These are phyloP conservation scores for Stagonosporopsis cucurbitacearum DNA, from an alignment of 2,329 filamentous ascomycete genomes.

Conservation along the genomic window DNA sequence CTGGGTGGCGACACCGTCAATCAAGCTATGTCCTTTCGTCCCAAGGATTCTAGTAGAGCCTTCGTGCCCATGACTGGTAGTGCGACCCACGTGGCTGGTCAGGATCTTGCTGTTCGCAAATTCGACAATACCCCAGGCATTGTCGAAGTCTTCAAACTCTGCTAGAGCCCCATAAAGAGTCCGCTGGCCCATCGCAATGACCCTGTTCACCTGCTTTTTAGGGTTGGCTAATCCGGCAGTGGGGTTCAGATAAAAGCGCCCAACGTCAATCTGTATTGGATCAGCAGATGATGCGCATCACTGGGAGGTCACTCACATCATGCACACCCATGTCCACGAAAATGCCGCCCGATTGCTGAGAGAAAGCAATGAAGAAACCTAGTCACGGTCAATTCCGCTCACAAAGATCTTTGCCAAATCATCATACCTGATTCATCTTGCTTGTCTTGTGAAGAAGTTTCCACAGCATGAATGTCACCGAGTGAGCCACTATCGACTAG, in stretches of 20 bases:
- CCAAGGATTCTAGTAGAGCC: conserved; percentile 2
- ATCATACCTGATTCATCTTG: conserved; percentile 5
- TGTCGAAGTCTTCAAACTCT: conserved; percentile 11
- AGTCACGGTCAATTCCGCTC: neutral
- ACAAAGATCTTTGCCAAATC: too few relatives aligned
- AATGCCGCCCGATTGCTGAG: conserved; percentile 9
- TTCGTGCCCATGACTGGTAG: conserved; percentile 3
- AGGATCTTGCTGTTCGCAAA: conserved; percentile 16
- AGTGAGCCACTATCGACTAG: conserved; percentile 4
- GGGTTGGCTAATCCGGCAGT: conserved; percentile 5
- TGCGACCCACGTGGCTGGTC: conserved; percentile 10
- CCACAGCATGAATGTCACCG: conserved; percentile 11
- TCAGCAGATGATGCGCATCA: neutral
- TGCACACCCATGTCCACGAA: conserved; percentile 14
- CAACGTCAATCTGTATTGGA: conserved; percentile 5
- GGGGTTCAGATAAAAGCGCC: conserved; percentile 10
- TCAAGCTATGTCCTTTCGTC: conserved; percentile 10
- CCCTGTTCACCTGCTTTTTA: conserved; percentile 14
- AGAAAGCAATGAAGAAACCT: conserved; percentile 14
- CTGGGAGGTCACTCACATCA: neutral
- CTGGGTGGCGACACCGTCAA: conserved; percentile 2
- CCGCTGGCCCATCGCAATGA: conserved; percentile 11
- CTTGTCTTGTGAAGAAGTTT: conserved; percentile 5
- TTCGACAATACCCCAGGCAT: conserved; percentile 14
- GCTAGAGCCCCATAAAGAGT: conserved; percentile 9